Base-by-base conservation (phyloP, 2,329 filamentous ascomycete species). In the Rutstroemia sp. region DNA sequence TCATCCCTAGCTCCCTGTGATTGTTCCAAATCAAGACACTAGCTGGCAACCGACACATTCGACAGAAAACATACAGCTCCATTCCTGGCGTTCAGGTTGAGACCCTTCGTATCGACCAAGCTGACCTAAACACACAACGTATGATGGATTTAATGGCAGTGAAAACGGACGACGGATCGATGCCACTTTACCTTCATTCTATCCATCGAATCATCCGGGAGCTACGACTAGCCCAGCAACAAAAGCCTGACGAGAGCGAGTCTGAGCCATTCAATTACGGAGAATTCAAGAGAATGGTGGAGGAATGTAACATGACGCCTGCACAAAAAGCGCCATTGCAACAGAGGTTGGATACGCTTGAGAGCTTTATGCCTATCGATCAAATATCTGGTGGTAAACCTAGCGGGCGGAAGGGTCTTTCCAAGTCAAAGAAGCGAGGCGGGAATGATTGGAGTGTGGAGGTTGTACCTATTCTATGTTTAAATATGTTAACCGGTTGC, bases 281-380 rank as follows among this genome's bases (percentile, higher is more conserved):
- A 0, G 58, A 63, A 0, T 80, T 81, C 65, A 73, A 71, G 47
- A 17, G 25, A 5, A 25, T 42, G 0, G 60, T 70, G 2, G 63
- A 79, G 0, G 59, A 67, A 0, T 25, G 54, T 0, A 70, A 75
- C 23, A 71, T 88, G 19, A 71, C 73, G 0, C 62, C 68, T 0
- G 71, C 67, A 1, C 86, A 91, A 64, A 66, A 69, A 0, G 73
- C 65, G 0, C 81, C 84, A 0, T 70, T 92, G 2, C 69, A 75
- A 0, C 77, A 84, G 66, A 77, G 86, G 0, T 71, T 89, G 1
- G 76, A 81, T 6, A 75, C 84, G 0, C 72, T 89, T 0, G 81
- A 89, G 63, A 83, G 78, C 14, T 88, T 88, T 68, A 76, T 88
- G 68, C 73, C 76, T 1, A 23, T 38, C 9, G 54, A 34, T 1